These are phyloP conservation scores for Gynochthodes officinalis DNA, from an alignment of 257 asterid genomes.

Conservation along the genomic window DNA sequence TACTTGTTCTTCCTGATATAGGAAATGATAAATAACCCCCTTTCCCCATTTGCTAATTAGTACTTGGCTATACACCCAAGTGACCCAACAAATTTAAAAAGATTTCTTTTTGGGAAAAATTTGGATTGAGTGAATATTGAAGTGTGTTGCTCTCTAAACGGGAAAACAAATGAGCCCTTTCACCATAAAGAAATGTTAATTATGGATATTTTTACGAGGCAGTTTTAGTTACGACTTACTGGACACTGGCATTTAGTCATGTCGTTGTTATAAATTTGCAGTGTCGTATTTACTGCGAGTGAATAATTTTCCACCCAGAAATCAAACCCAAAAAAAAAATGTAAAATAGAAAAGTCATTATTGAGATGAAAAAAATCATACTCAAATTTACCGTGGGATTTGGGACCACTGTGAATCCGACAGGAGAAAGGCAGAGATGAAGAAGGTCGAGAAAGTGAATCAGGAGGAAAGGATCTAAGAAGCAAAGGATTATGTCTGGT, in stretches of 20 bases:
- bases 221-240: background rate
- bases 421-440: slow-evolving; percentile 33
- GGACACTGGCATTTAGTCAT: background rate
- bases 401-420: slow-evolving; percentile 8
- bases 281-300: background rate
- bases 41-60: too few species aligned
- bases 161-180: background rate
- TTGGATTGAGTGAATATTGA: background rate
- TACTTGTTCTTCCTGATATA: background rate
- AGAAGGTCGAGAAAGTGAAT: slow-evolving; percentile 9
- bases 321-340: too few species aligned
- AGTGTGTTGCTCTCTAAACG: background rate
- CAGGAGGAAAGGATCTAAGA: slow-evolving; percentile 36
- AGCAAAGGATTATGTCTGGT: slow-evolving; percentile 83
- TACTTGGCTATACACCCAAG: too few species aligned
- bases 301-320: too few species aligned
- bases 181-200: background rate
- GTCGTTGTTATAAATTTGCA: background rate
- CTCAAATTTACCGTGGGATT: too few species aligned
- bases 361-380: too few species aligned
- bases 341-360: too few species aligned
- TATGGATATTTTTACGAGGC: background rate
- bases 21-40: too few species aligned
- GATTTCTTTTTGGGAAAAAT: background rate
- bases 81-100: too few species aligned